A percentile compares a stretch with the other conserved stretches of the same genome.
Evolutionary conservation across 2,329 filamentous ascomycete species (phyloP).

Genomic region (Botrytis galanthina): DNA sequence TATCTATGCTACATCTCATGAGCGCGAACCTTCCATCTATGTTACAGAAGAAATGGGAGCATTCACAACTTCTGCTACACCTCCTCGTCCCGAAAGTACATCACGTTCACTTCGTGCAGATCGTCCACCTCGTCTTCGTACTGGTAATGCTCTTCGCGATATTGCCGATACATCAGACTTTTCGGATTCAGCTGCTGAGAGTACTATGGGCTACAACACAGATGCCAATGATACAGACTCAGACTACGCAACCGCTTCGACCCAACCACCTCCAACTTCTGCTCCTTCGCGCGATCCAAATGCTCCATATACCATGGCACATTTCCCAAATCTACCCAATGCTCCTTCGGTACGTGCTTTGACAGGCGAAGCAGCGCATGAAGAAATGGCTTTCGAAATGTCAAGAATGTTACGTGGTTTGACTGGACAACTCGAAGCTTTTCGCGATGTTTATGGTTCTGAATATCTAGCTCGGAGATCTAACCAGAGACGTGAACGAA

Average conservation of each 20-base stretch:
- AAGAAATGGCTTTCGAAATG: constrained; percentile 35
- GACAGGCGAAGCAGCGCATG: constrained; percentile 29
- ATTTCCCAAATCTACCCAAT: constrained; percentile 30
- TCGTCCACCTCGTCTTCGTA: constrained; percentile 34
- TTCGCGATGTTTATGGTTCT: constrained; percentile 32
- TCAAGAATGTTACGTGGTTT: constrained; percentile 29
- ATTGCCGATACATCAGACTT: constrained; percentile 37
- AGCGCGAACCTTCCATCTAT: constrained; percentile 45
- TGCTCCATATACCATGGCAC: constrained; percentile 24
- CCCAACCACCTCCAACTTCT: constrained; percentile 26
- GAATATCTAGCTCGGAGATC: constrained; percentile 20
- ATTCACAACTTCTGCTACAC: constrained; percentile 50
- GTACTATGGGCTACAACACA: constrained; percentile 18
- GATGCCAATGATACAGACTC: constrained; percentile 26
- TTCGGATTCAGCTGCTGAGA: constrained; percentile 34
- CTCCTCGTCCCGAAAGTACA: constrained; percentile 19
- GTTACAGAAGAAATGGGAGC: constrained; percentile 51
- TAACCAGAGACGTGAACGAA: constrained; percentile 12
- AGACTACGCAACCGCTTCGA: constrained; percentile 23
- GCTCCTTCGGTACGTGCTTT: constrained; percentile 33
- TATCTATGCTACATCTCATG: constrained; percentile 43
- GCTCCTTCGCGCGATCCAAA: background rate
- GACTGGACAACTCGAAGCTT: constrained; percentile 31
- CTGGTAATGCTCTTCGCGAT: constrained; percentile 28
- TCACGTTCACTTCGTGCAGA: background rate